phyloP scores from a whole-genome alignment of 2,329 filamentous ascomycete genomes.

The Colletotrichum sp. region DNA sequence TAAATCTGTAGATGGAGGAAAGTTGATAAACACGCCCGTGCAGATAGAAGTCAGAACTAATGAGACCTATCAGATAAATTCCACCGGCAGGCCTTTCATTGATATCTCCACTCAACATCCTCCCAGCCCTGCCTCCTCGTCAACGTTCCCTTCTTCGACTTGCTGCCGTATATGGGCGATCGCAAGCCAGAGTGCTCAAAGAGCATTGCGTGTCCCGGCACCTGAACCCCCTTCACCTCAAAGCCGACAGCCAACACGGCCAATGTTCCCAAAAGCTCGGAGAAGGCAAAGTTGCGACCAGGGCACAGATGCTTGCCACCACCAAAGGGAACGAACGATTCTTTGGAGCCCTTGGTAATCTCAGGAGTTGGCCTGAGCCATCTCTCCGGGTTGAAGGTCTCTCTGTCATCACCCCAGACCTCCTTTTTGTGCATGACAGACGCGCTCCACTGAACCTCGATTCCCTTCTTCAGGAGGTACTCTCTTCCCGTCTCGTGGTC shows the following conservation, averaged over 20 bases:
- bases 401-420: slow-evolving; percentile 30
- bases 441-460: slow-evolving; percentile 30
- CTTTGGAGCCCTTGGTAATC: slow-evolving; percentile 22
- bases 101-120: slow-evolving; percentile 27
- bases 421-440: slow-evolving; percentile 27
- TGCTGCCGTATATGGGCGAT: slow-evolving; percentile 13
- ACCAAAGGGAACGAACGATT: slow-evolving; percentile 35
- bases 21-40: background rate
- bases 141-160: slow-evolving; percentile 15
- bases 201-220: slow-evolving; percentile 22
- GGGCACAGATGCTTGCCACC: slow-evolving; percentile 38
- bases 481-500: slow-evolving; percentile 25
- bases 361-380: slow-evolving; percentile 24
- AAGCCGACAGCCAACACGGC: slow-evolving; percentile 26
- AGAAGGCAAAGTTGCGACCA: slow-evolving; percentile 35
- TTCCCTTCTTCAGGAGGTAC: slow-evolving; percentile 31
- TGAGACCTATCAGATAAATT: background rate
- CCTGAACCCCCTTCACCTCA: slow-evolving; percentile 25
- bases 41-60: background rate
- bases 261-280: slow-evolving; percentile 31
- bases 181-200: slow-evolving; percentile 10
- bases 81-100: background rate
- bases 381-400: slow-evolving; percentile 28
- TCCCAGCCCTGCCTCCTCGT: slow-evolving; percentile 29
- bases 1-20: background rate